Percentiles rank a stretch among this genome's conserved stretches.
Conservation (phyloP, 2,329 filamentous ascomycete species). For the Cryphonectria parasitica region DNA sequence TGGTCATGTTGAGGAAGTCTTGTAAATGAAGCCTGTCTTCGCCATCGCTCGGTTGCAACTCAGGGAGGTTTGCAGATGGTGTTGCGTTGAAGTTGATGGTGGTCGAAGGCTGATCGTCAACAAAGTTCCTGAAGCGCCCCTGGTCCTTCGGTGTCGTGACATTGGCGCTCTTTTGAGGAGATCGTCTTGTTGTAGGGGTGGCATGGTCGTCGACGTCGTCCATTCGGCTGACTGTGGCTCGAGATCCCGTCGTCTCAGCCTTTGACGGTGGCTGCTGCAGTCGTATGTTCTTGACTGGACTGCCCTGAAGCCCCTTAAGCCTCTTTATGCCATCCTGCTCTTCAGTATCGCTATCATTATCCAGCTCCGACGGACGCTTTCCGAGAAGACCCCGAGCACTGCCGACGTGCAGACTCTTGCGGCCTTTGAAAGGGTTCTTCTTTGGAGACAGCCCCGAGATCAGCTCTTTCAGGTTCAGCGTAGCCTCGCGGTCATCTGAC, state of each 20-base stretch:
- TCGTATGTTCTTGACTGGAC: constrained; percentile 75
- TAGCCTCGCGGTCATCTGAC: constrained; percentile 62
- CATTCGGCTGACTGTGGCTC: constrained; percentile 53
- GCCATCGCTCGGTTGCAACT: constrained; percentile 51
- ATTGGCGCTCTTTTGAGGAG: constrained; percentile 51
- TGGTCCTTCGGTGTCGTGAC: constrained; percentile 60
- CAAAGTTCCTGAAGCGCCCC: constrained; percentile 58
- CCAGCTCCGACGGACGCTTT: constrained; percentile 74
- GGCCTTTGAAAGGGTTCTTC: constrained; percentile 66
- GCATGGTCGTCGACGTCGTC: constrained; percentile 43
- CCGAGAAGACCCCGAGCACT: constrained; percentile 74
- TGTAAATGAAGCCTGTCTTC: constrained; percentile 78
- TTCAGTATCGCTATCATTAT: constrained; percentile 64
- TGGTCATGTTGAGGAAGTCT: constrained; percentile 92
- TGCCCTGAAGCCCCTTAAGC: constrained; percentile 71
- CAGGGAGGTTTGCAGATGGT: constrained; percentile 15
- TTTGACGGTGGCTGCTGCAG: constrained; percentile 71
- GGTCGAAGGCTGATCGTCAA: constrained; percentile 50
- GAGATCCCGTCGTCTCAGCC: constrained; percentile 64
- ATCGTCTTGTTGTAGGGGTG: constrained; percentile 50
- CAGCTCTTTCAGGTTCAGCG: constrained; percentile 73
- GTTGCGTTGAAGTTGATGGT: constrained; percentile 51
- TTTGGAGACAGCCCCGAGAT: constrained; percentile 79
- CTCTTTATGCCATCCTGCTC: constrained; percentile 68
- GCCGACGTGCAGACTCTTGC: constrained; percentile 78